Percentiles rank a stretch among this genome's conserved stretches.
Conservation (phyloP, 306 rosid species). For the apple (Malus domestica) region ASM211411v1 NC_041793.1:43620001-43620500, state of each 20-base stretch:
- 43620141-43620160: too few relatives aligned
- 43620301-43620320: neutral
- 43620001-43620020: neutral
- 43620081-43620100: neutral
- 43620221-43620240: neutral
- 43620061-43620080: neutral
- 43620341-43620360: slow-evolving; percentile 7
- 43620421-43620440: slow-evolving; percentile 1
- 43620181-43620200: too few relatives aligned
- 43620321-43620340: neutral
- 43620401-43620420: neutral
- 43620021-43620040: neutral
- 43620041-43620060: neutral
- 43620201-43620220: neutral
- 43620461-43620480: neutral
- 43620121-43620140: too few relatives aligned
- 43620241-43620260: neutral
- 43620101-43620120: neutral
- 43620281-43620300: neutral
- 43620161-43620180: too few relatives aligned
- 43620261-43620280: neutral
- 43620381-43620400: too few relatives aligned
- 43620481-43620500: neutral
- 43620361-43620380: neutral
- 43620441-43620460: neutral